Conservation (phyloP, 192 early-diverging fungal genomes). For the Coemansia sp. region DNA sequence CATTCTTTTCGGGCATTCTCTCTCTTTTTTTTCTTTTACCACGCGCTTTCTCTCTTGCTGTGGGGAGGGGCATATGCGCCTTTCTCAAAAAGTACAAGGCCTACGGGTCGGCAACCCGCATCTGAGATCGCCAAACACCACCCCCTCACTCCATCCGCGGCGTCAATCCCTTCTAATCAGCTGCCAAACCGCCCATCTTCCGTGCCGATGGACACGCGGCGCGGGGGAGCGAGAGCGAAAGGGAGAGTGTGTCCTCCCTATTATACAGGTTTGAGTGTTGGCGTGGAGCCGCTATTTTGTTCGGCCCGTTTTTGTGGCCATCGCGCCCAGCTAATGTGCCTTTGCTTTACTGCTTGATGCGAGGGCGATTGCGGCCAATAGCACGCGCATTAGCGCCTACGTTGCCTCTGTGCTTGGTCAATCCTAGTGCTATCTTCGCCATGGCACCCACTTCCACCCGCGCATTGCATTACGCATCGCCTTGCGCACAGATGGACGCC, state of each 20-base stretch:
- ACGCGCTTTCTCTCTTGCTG: background rate
- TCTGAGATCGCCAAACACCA: background rate
- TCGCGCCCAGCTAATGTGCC: background rate
- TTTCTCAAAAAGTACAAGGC: too few species aligned
- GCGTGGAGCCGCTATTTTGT: conserved; percentile 3
- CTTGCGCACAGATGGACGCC: background rate
- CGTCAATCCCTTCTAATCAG: background rate
- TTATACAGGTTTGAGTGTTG: background rate
- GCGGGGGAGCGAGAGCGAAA: too few species aligned
- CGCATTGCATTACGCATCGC: conserved; percentile 3
- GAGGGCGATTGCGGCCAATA: conserved; percentile 1
- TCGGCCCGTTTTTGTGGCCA: conserved; percentile 4
- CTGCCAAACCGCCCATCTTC: conserved; percentile 2
- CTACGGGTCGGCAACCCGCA: background rate
- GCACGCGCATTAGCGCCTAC: background rate
- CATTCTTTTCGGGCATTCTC: conserved; percentile 1
- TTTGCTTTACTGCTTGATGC: background rate
- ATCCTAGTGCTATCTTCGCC: background rate
- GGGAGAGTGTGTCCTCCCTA: background rate
- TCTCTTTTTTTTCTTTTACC: background rate
- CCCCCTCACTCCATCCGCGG: background rate
- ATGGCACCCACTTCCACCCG: too few species aligned
- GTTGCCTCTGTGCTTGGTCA: conserved; percentile 1
- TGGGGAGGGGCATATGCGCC: too few species aligned
- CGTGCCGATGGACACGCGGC: conserved; percentile 2